These are phyloP conservation scores for Cordyceps pruinosa DNA, from an alignment of 2,329 filamentous ascomycete species.

Conservation along the genomic window DNA sequence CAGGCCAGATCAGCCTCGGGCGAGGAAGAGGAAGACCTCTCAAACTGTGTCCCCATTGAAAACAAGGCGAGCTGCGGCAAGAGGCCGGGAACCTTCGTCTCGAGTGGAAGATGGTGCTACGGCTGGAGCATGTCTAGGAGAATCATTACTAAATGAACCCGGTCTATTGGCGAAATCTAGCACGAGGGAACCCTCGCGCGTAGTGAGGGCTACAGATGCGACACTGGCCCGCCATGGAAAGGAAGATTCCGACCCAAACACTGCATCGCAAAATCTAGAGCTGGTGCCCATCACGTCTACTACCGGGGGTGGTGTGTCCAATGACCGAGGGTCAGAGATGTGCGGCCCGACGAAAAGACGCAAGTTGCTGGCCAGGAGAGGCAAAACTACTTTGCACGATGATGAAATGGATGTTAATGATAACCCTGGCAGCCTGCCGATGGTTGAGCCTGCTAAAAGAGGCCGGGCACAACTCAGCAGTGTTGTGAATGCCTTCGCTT, in stretches of 20 bases:
- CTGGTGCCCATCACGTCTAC: background rate
- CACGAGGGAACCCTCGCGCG: background rate
- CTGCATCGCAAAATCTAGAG: background rate
- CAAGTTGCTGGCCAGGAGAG: slow-evolving; percentile 58
- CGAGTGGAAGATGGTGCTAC: background rate
- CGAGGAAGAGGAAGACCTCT: background rate
- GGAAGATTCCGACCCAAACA: background rate
- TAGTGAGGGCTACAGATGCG: background rate
- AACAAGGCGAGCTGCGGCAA: background rate
- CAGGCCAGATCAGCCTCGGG: background rate
- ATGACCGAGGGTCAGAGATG: slow-evolving; percentile 8
- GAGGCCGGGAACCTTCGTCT: background rate
- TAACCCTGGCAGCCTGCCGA: background rate
- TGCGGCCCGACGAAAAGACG: slow-evolving; percentile 61
- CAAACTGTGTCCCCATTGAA: background rate
- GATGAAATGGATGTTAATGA: slow-evolving; percentile 34
- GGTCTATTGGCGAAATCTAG: background rate
- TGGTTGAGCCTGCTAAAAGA: background rate
- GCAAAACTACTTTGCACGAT: slow-evolving; percentile 64
- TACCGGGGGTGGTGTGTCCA: slow-evolving; percentile 11
- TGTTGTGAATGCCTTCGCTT: slow-evolving; percentile 38
- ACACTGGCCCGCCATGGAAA: background rate
- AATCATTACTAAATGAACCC: background rate
- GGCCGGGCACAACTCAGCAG: slow-evolving; percentile 30
- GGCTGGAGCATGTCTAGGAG: background rate